A percentile compares a stretch with the other conserved stretches of the same genome.
These are phyloP conservation scores for Aspergillus sp. DNA, from an alignment of 2,329 filamentous ascomycete species.

Conservation along the genomic window DNA sequence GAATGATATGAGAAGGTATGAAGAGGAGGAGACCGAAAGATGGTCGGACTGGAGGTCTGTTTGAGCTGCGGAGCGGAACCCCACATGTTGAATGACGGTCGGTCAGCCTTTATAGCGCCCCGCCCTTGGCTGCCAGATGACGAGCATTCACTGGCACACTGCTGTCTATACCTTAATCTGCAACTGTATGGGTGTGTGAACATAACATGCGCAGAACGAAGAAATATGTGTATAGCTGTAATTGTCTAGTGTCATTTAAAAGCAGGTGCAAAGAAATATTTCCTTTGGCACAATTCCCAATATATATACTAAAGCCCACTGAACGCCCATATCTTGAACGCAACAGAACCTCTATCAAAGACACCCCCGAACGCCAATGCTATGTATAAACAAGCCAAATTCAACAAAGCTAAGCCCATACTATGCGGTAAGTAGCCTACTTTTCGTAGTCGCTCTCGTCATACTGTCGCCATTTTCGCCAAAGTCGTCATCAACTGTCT, in stretches of 20 bases:
- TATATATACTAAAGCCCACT: background rate
- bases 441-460: background rate
- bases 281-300: background rate
- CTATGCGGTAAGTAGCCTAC: background rate
- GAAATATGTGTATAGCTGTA: background rate
- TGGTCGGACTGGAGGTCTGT: background rate
- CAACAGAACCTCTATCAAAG: slow-evolving; percentile 8
- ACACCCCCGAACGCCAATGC: background rate
- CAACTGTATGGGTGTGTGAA: too few relatives aligned
- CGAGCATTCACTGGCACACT: too few relatives aligned
- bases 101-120: slow-evolving; percentile 3
- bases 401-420: background rate
- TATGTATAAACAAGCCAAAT: background rate
- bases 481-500: slow-evolving; percentile 34
- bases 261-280: background rate
- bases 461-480: slow-evolving; percentile 27
- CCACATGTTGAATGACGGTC: slow-evolving; percentile 10
- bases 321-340: slow-evolving; percentile 1
- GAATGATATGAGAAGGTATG: slow-evolving; percentile 11
- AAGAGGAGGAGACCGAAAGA: slow-evolving; percentile 23
- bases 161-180: too few relatives aligned
- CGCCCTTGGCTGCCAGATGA: slow-evolving; percentile 7
- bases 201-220: background rate
- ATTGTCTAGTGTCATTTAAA: background rate
- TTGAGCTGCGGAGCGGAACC: slow-evolving; percentile 17